These are phyloP conservation scores for Neurospora africana DNA, from an alignment of 495 filamentous ascomycete genomes.

Conservation along the genomic window DNA sequence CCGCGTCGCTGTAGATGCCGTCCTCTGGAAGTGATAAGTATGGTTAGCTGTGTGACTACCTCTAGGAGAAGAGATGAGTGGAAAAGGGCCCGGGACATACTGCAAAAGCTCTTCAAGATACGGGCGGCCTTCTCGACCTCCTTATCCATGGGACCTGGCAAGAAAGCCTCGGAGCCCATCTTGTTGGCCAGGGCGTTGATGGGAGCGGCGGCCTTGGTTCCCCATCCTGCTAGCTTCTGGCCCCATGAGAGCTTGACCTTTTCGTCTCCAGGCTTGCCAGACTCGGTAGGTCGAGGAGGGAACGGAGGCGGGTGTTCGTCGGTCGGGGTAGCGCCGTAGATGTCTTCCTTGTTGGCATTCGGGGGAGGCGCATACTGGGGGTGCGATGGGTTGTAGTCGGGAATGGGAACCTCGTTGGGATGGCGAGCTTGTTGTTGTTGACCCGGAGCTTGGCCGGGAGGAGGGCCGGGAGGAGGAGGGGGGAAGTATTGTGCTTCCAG, in stretches of 20 bases:
- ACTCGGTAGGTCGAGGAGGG: not conserved
- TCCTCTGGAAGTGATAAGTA: constrained; percentile 11
- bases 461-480: constrained; percentile 15
- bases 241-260: constrained; percentile 15
- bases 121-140: constrained; percentile 81
- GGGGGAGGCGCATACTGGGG: not conserved
- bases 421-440: constrained; percentile 8
- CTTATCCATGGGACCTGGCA: constrained; percentile 68
- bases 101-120: constrained; percentile 73
- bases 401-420: constrained; percentile 18
- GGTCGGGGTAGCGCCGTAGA: constrained; percentile 20
- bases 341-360: constrained; percentile 1
- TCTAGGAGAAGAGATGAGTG: too few species aligned
- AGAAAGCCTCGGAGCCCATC: constrained; percentile 52
- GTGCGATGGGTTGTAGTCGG: constrained; percentile 10
- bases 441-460: constrained; percentile 1
- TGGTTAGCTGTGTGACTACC: not conserved
- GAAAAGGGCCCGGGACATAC: constrained; percentile 20
- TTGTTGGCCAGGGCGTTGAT: constrained; percentile 60
- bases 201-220: constrained; percentile 41
- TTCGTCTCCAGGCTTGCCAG: constrained; percentile 6
- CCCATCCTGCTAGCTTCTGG: constrained; percentile 16
- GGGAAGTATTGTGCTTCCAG: constrained; percentile 12
- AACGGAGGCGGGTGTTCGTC: constrained; percentile 14
- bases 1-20: constrained; percentile 21